Percentiles rank a stretch among this genome's conserved stretches.
Evolutionary conservation across 768 basidiomycete genomes (phyloP).

Genomic region (Podaxis carcinomalis): DNA sequence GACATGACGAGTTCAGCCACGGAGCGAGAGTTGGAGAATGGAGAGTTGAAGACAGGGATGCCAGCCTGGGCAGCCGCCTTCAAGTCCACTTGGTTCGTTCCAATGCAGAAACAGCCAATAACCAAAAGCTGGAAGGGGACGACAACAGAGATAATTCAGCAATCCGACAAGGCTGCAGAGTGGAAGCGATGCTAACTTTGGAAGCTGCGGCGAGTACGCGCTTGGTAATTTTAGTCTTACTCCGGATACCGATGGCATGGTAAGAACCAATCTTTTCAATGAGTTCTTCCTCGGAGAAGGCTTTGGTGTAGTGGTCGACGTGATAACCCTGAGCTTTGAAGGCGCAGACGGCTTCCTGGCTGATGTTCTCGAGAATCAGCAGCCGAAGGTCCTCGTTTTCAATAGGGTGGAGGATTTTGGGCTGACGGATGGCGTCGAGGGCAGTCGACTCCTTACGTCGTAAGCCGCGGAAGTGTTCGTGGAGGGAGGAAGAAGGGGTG

Average conservation of each 20-base stretch:
- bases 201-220: slow-evolving; percentile 82
- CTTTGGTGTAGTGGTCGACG: slow-evolving; percentile 84
- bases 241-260: slow-evolving; percentile 94
- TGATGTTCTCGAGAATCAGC: slow-evolving; percentile 93
- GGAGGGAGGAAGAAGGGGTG: slow-evolving; percentile 36
- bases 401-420: slow-evolving; percentile 74
- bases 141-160: background rate
- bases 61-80: slow-evolving; percentile 77
- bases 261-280: slow-evolving; percentile 77
- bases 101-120: slow-evolving; percentile 99
- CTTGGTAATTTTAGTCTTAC: slow-evolving; percentile 95
- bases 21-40: slow-evolving; percentile 97
- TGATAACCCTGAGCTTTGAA: slow-evolving; percentile 83
- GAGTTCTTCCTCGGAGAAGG: slow-evolving; percentile 93
- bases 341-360: slow-evolving; percentile 77
- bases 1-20: slow-evolving; percentile 97
- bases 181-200: slow-evolving; percentile 50
- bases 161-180: background rate
- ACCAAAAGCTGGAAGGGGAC: slow-evolving; percentile 66
- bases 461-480: slow-evolving; percentile 36
- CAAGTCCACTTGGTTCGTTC: slow-evolving; percentile 97
- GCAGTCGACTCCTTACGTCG: slow-evolving; percentile 31
- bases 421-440: slow-evolving; percentile 40
- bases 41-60: slow-evolving; percentile 98
- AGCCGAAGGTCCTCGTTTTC: slow-evolving; percentile 80